Percentiles rank a stretch among this genome's conserved stretches.
phyloP scores from a whole-genome alignment of 2,329 filamentous ascomycete genomes.

The Dichotomopilus funicola region DNA sequence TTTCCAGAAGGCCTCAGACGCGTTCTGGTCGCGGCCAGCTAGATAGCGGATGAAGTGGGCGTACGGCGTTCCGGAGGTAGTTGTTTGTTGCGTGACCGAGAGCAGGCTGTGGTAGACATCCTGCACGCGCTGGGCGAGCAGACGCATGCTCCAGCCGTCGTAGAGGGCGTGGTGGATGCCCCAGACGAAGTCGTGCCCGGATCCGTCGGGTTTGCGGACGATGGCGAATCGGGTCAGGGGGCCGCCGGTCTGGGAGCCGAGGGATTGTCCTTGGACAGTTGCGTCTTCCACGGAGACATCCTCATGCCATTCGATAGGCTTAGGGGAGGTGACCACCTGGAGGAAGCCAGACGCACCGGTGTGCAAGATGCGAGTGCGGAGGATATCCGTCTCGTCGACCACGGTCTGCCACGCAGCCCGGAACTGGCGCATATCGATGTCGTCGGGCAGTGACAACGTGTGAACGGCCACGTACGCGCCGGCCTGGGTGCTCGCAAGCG shows the following conservation, averaged over 20 bases:
- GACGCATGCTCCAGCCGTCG: slow-evolving; percentile 42
- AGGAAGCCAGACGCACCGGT: slow-evolving; percentile 15
- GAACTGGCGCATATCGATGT: slow-evolving; percentile 23
- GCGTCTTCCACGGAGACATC: slow-evolving; percentile 15
- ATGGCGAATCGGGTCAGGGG: slow-evolving; percentile 18
- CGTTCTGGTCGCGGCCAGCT: slow-evolving; percentile 20
- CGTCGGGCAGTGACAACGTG: slow-evolving; percentile 20
- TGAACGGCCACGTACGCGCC: slow-evolving; percentile 34
- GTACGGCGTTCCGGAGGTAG: slow-evolving; percentile 5
- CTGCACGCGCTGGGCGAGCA: slow-evolving; percentile 17
- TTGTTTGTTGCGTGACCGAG: background rate
- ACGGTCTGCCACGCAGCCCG: slow-evolving; percentile 27
- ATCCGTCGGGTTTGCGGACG: background rate
- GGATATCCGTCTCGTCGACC: slow-evolving; percentile 16
- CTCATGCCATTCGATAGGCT: slow-evolving; percentile 18
- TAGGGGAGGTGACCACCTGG: slow-evolving; percentile 15
- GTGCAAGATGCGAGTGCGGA: slow-evolving; percentile 22
- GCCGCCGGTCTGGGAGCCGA: slow-evolving; percentile 17
- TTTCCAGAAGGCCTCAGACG: slow-evolving; percentile 38
- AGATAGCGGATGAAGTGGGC: slow-evolving; percentile 21
- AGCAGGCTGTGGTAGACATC: slow-evolving; percentile 13
- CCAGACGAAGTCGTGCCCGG: slow-evolving; percentile 18
- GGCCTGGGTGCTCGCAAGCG: slow-evolving; percentile 29
- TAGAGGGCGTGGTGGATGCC: slow-evolving; percentile 41
- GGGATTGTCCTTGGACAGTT: slow-evolving; percentile 8